A percentile compares a stretch with the other conserved stretches of the same genome.
Evolutionary conservation across 495 filamentous ascomycete genomes (phyloP).

Genomic region (Neurospora sp.): DNA sequence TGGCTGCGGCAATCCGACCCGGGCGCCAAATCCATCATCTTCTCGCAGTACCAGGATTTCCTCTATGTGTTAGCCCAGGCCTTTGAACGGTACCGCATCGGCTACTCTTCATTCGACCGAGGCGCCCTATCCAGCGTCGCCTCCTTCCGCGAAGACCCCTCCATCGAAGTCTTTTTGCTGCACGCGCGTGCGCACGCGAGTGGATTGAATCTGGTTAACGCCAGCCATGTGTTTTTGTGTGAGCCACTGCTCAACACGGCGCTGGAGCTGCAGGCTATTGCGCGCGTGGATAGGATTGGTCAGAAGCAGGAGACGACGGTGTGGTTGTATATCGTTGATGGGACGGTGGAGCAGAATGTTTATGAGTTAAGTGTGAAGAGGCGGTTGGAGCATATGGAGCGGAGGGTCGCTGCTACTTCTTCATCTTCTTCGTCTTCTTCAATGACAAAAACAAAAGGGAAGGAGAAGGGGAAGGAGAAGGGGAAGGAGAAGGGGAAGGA

Average conservation of each 20-base stretch:
- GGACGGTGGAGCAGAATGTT: conserved; percentile 83
- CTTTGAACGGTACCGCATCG: conserved; percentile 58
- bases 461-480: conserved; percentile 24
- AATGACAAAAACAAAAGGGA: too few relatives aligned
- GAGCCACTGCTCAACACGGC: conserved; percentile 89
- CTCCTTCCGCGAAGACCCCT: conserved; percentile 64
- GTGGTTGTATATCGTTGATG: conserved; percentile 85
- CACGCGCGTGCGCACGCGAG: conserved; percentile 82
- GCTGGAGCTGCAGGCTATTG: conserved; percentile 87
- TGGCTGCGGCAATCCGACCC: conserved; percentile 81
- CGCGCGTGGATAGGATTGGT: conserved; percentile 87
- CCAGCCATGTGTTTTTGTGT: conserved; percentile 88
- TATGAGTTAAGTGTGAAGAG: conserved; percentile 73
- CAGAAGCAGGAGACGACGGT: conserved; percentile 82
- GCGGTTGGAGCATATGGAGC: conserved; percentile 64
- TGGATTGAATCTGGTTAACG: conserved; percentile 83
- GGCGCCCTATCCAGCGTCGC: conserved; percentile 46
- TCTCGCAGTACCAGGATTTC: conserved; percentile 74
- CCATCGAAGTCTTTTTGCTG: conserved; percentile 73
- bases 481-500: conserved; percentile 15
- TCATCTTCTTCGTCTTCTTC: too few relatives aligned
- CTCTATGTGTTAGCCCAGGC: conserved; percentile 62
- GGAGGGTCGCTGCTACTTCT: too few relatives aligned
- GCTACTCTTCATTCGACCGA: conserved; percentile 53
- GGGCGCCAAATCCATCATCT: conserved; percentile 80